phyloP scores from a whole-genome alignment of 129 eudicot genomes.

The Pittosporum tobira region DNA sequence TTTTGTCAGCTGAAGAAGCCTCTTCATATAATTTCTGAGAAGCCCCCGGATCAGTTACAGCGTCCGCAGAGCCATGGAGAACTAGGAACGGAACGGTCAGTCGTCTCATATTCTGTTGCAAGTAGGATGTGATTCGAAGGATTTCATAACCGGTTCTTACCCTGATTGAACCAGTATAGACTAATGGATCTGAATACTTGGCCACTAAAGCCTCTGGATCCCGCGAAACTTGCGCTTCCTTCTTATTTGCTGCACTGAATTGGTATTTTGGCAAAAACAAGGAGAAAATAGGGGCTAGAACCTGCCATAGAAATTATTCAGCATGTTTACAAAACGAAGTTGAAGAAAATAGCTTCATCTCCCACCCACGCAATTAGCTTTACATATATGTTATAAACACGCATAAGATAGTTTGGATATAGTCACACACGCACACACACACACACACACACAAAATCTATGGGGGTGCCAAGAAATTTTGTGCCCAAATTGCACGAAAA shows the following conservation, averaged over 20 bases:
- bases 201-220: constrained; percentile 72
- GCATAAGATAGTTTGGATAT: too few species aligned
- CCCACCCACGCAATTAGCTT: too few species aligned
- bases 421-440: too few species aligned
- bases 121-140: constrained; percentile 47
- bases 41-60: constrained; percentile 73
- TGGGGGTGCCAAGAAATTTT: too few species aligned
- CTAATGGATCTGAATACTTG: constrained; percentile 82
- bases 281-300: constrained; percentile 65
- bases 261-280: constrained; percentile 67
- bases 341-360: too few species aligned
- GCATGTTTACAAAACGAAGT: background rate
- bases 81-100: constrained; percentile 62
- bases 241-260: constrained; percentile 74
- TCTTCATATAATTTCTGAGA: constrained; percentile 47
- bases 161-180: constrained; percentile 75
- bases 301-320: constrained; percentile 16
- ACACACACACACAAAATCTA: too few species aligned
- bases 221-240: constrained; percentile 51
- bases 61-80: constrained; percentile 74
- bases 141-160: constrained; percentile 74
- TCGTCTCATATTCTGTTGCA: constrained; percentile 43
- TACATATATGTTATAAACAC: too few species aligned
- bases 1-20: constrained; percentile 65
- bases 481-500: too few species aligned